Evolutionary conservation across 106 monocot species (phyloP).

Genomic region (Dioscorea dumetorum): DNA sequence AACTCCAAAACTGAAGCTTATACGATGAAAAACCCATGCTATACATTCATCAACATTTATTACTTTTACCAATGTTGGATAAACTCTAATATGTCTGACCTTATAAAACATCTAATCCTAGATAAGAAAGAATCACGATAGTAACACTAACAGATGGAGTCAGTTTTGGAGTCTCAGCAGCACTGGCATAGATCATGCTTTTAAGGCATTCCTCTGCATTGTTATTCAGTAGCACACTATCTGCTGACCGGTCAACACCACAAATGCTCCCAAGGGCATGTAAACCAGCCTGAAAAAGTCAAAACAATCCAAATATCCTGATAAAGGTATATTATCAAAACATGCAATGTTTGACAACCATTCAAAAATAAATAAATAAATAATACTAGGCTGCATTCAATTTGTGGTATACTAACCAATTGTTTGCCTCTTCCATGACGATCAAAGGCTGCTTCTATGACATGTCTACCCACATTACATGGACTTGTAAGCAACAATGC

Average conservation of each 20-base stretch:
- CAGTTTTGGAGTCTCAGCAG: conserved; percentile 65
- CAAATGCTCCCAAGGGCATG: conserved; percentile 84
- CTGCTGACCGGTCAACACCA: conserved; percentile 55
- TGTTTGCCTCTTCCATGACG: conserved; percentile 66
- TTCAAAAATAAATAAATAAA: too few relatives aligned
- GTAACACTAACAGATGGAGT: conserved; percentile 71
- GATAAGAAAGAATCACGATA: neutral
- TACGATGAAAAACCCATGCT: too few relatives aligned
- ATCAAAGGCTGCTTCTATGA: conserved; percentile 61
- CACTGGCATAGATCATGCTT: conserved; percentile 52
- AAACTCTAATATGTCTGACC: too few relatives aligned
- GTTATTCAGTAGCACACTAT: conserved; percentile 35
- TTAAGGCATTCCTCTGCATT: conserved; percentile 64
- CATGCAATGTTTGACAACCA: neutral
- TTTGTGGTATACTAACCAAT: conserved; percentile 34
- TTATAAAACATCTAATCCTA: too few relatives aligned
- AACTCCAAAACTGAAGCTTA: too few relatives aligned
- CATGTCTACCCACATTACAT: conserved; percentile 51
- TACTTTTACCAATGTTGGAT: too few relatives aligned
- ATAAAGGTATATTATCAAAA: neutral
- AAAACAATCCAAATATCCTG: neutral
- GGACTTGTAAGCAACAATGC: conserved; percentile 49
- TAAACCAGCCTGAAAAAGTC: conserved; percentile 55
- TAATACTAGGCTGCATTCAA: too few relatives aligned
- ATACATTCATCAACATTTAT: too few relatives aligned